Evolutionary conservation across 2,329 filamentous ascomycete species (phyloP).

Genomic region (Oidium heveae): DNA sequence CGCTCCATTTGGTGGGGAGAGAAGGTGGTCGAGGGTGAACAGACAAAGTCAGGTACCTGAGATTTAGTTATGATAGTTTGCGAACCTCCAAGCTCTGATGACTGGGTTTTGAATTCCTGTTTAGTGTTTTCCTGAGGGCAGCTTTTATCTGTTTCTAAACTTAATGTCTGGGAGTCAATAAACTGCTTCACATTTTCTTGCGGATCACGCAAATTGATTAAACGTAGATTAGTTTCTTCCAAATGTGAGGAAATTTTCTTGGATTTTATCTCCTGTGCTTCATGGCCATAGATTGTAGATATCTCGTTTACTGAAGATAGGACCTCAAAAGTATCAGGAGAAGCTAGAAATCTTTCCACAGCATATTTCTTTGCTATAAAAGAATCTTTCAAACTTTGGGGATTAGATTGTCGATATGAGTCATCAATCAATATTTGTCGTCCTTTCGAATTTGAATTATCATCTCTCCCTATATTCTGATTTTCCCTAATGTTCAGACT

Average conservation of each 20-base stretch:
- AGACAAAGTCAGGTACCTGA: background rate
- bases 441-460: slow-evolving; percentile 59
- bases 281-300: too few relatives aligned
- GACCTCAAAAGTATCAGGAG: too few relatives aligned
- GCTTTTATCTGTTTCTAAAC: background rate
- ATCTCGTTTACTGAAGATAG: too few relatives aligned
- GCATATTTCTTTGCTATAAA: slow-evolving; percentile 22
- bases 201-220: slow-evolving; percentile 47
- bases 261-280: background rate
- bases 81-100: background rate
- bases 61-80: background rate
- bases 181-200: slow-evolving; percentile 89
- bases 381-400: background rate
- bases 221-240: slow-evolving; percentile 46
- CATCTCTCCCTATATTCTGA: slow-evolving; percentile 63
- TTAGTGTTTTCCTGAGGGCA: background rate
- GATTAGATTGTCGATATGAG: slow-evolving; percentile 41
- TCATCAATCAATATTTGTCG: slow-evolving; percentile 54
- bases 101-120: background rate
- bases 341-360: too few relatives aligned
- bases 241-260: slow-evolving; percentile 24
- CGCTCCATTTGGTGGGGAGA: slow-evolving; percentile 27
- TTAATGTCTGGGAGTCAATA: slow-evolving; percentile 44
- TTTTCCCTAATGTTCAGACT: slow-evolving; percentile 69
- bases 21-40: slow-evolving; percentile 14